phyloP scores from a whole-genome alignment of 169 alveolate genomes.

The Cryptosporidium xiaoi region DNA sequence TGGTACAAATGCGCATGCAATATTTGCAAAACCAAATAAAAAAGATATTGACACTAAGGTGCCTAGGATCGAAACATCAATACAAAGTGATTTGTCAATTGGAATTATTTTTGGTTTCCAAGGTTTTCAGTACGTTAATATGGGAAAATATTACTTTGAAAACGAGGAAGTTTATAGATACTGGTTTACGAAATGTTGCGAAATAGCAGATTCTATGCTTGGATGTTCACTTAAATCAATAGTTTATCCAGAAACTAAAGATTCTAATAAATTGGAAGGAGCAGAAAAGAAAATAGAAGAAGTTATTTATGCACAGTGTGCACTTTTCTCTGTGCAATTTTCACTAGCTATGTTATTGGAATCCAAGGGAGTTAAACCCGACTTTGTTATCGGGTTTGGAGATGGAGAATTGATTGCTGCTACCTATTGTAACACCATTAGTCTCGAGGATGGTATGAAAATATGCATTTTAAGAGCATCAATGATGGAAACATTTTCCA shows the following conservation, averaged over 20 bases:
- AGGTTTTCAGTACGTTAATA: constrained; percentile 74
- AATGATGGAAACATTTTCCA: constrained; percentile 69
- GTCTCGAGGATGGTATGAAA: constrained; percentile 78
- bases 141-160: constrained; percentile 77
- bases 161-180: constrained; percentile 78
- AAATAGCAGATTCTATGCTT: constrained; percentile 76
- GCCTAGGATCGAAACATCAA: background rate
- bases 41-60: background rate
- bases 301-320: constrained; percentile 80
- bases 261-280: constrained; percentile 46
- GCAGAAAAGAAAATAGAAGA: constrained; percentile 61
- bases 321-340: constrained; percentile 82
- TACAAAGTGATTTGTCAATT: background rate
- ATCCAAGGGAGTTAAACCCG: constrained; percentile 83
- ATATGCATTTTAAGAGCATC: constrained; percentile 77
- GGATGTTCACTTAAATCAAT: constrained; percentile 78
- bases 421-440: constrained; percentile 78
- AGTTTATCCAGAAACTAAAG: constrained; percentile 75
- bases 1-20: constrained; percentile 83
- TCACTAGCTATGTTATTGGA: constrained; percentile 80
- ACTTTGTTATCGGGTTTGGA: constrained; percentile 79
- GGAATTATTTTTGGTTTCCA: constrained; percentile 80
- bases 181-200: constrained; percentile 79
- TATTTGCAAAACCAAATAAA: constrained; percentile 76
- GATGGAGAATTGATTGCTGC: constrained; percentile 83